Percentiles rank a stretch among this genome's conserved stretches.
Evolutionary conservation across 129 eudicot genomes (phyloP).

Genomic region (Chrysanthemum lavandulifolium): DNA sequence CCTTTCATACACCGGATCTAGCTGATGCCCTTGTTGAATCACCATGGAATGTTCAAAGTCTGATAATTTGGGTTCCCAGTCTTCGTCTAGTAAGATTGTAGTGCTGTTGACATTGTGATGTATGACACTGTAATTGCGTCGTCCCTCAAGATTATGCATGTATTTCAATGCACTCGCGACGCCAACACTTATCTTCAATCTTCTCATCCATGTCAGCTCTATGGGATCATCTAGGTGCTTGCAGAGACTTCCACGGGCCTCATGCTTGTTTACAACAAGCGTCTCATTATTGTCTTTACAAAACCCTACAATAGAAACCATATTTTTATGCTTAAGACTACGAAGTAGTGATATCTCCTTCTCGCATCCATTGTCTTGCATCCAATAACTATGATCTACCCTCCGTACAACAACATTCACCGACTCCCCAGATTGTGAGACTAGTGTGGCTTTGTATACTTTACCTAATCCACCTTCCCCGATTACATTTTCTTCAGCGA

Average conservation of each 20-base stretch:
- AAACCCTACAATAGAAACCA: too few species aligned
- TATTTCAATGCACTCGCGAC: conserved; percentile 1
- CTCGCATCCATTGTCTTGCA: too few species aligned
- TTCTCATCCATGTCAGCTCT: background rate
- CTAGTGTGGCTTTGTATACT: too few species aligned
- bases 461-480: too few species aligned
- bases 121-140: background rate
- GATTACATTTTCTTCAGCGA: too few species aligned
- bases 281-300: background rate
- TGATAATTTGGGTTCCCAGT: conserved; percentile 11
- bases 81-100: background rate
- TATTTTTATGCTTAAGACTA: too few species aligned
- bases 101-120: background rate
- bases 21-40: too few species aligned
- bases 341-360: too few species aligned
- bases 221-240: background rate
- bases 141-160: background rate
- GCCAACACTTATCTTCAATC: conserved; percentile 10
- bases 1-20: too few species aligned
- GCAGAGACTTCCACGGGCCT: background rate
- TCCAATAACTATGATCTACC: too few species aligned
- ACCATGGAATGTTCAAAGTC: background rate
- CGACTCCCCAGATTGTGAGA: too few species aligned
- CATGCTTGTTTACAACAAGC: background rate
- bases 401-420: too few species aligned